Conservation (phyloP, 768 basidiomycete genomes). For the Kwoniella pini region DNA sequence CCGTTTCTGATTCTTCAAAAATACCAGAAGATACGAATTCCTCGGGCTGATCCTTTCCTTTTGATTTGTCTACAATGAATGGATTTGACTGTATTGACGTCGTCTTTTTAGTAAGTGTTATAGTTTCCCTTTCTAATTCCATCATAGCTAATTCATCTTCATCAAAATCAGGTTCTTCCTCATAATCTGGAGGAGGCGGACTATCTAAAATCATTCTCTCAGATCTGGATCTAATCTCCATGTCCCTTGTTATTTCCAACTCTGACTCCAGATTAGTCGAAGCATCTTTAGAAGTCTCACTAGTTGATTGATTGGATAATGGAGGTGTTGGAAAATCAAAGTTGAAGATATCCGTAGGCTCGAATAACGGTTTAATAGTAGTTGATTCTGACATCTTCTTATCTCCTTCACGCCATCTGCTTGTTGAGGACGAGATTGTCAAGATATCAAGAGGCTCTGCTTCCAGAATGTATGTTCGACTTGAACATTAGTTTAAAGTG, state of each 20-base stretch:
- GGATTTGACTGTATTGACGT: background rate
- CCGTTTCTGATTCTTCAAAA: background rate
- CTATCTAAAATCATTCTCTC: conserved; percentile 19
- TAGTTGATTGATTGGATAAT: background rate
- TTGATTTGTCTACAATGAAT: background rate
- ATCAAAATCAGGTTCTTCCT: conserved; percentile 34
- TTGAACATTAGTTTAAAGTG: too few species aligned
- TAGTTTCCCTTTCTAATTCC: conserved; percentile 17
- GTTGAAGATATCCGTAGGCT: conserved; percentile 31
- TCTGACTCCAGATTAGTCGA: background rate
- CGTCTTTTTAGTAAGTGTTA: background rate
- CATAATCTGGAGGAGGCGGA: conserved; percentile 32
- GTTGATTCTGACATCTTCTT: conserved; percentile 8
- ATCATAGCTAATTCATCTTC: conserved; percentile 34
- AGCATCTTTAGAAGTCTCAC: background rate
- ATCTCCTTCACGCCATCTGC: too few species aligned
- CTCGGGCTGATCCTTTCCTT: too few species aligned
- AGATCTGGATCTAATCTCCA: background rate
- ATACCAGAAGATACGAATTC: conserved; percentile 6
- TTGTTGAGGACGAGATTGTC: too few species aligned
- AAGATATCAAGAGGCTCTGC: too few species aligned
- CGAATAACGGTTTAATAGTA: conserved; percentile 19
- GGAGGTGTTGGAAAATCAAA: conserved; percentile 18
- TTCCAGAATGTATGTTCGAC: too few species aligned
- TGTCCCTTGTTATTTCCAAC: background rate